phyloP scores from a whole-genome alignment of 306 rosid species.

The Castanea sativa region DNA sequence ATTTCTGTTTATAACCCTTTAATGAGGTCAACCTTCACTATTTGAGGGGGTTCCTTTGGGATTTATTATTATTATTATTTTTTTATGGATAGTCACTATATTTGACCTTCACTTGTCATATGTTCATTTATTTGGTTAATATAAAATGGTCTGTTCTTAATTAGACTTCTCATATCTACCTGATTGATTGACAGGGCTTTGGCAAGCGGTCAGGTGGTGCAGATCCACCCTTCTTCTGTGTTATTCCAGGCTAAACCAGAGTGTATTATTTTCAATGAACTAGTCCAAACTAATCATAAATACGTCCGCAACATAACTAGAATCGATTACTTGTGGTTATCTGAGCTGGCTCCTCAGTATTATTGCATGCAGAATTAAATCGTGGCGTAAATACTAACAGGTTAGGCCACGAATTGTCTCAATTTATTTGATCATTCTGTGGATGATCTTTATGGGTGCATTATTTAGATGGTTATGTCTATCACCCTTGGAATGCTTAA shows the following conservation, averaged over 20 bases:
- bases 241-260: constrained; percentile 64
- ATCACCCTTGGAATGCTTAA: not conserved
- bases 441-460: not conserved
- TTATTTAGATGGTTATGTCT: not conserved
- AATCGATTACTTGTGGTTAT: constrained; percentile 75
- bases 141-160: not conserved
- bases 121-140: not conserved
- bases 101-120: constrained; percentile 13
- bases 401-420: constrained; percentile 13
- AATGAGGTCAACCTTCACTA: not conserved
- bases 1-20: not conserved
- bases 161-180: constrained; percentile 9
- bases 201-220: constrained; percentile 83
- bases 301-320: constrained; percentile 66
- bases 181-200: constrained; percentile 62
- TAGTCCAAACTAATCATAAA: constrained; percentile 72
- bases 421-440: not conserved
- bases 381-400: constrained; percentile 22
- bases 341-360: constrained; percentile 89
- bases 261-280: constrained; percentile 73
- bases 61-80: not conserved
- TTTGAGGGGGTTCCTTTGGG: not conserved
- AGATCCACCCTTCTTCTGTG: constrained; percentile 90
- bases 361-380: constrained; percentile 54
- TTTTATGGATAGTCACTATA: not conserved